Evolutionary conservation across 1,139 yeast genomes (phyloP).

Genomic region (Nematodospora anomalae): DNA sequence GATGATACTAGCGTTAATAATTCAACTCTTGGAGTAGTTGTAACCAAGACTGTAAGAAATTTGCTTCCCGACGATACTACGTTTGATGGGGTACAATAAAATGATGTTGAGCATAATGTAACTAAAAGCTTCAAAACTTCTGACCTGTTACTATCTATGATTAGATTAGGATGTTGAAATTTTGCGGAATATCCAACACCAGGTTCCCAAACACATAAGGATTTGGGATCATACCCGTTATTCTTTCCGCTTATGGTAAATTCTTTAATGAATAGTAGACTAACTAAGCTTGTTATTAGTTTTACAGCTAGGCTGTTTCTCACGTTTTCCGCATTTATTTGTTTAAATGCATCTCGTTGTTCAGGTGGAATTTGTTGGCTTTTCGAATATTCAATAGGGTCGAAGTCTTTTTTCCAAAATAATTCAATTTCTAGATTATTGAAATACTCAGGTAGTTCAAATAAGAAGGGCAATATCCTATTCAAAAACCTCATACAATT

Average conservation of each 20-base stretch:
- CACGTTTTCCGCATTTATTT: conserved; percentile 4
- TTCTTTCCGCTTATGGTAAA: conserved; percentile 47
- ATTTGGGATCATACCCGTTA: conserved; percentile 10
- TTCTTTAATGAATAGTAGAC: conserved; percentile 58
- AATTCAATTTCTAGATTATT: conserved; percentile 39
- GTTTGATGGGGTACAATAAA: conserved; percentile 52
- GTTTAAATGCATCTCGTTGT: conserved; percentile 10
- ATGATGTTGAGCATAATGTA: conserved; percentile 60
- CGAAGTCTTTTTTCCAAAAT: conserved; percentile 27
- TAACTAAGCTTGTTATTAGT: conserved; percentile 46
- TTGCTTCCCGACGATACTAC: conserved; percentile 54
- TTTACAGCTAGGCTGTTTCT: conserved; percentile 48
- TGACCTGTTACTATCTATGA: conserved; percentile 62
- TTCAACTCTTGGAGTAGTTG: conserved; percentile 50
- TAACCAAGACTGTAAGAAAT: conserved; percentile 59
- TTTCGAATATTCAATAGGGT: conserved; percentile 10
- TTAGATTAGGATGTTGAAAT: conserved; percentile 46
- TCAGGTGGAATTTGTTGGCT: conserved; percentile 1
- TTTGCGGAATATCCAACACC: conserved; percentile 60
- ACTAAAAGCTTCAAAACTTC: conserved; percentile 66
- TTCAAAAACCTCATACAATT: conserved; percentile 69
- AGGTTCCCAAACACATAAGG: conserved; percentile 61
- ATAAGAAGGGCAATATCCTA: conserved; percentile 65
- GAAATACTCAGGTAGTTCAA: conserved; percentile 45
- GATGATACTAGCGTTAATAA: conserved; percentile 64